phyloP scores from a whole-genome alignment of 345 rosid genomes.

The Syzygium grande region DNA sequence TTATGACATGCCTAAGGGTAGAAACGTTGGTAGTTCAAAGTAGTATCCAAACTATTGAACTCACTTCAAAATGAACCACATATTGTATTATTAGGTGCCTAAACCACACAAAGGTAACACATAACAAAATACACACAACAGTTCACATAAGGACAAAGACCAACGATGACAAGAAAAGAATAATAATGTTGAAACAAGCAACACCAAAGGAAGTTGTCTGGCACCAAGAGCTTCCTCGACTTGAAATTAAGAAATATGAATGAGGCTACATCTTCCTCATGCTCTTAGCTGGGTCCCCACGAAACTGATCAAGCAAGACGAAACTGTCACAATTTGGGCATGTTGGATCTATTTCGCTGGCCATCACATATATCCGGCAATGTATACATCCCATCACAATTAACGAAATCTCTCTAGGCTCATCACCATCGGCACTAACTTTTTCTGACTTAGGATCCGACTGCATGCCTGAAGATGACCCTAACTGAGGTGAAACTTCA shows the following conservation, averaged over 20 bases:
- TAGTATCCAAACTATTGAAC: background rate
- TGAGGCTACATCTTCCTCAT: background rate
- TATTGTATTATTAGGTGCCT: background rate
- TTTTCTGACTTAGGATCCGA: background rate
- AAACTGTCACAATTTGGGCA: constrained; percentile 21
- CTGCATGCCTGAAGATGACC: background rate
- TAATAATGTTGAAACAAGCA: background rate
- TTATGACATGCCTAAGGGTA: background rate
- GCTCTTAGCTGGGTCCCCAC: background rate
- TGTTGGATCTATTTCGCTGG: constrained; percentile 8
- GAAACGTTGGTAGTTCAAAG: background rate
- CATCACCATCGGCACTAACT: background rate
- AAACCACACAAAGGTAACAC: background rate
- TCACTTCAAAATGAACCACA: background rate
- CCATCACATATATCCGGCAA: constrained; percentile 29
- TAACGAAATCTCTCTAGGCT: background rate
- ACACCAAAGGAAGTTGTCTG: background rate
- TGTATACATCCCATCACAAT: constrained; percentile 20
- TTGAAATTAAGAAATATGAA: background rate
- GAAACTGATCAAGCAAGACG: constrained; percentile 7
- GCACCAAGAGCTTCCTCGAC: background rate
- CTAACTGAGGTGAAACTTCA: background rate
- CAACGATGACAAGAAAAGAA: background rate
- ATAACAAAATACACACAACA: background rate
- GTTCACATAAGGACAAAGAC: background rate